phyloP scores from a whole-genome alignment of 768 basidiomycete species.

The Astraeus odoratus region DNA sequence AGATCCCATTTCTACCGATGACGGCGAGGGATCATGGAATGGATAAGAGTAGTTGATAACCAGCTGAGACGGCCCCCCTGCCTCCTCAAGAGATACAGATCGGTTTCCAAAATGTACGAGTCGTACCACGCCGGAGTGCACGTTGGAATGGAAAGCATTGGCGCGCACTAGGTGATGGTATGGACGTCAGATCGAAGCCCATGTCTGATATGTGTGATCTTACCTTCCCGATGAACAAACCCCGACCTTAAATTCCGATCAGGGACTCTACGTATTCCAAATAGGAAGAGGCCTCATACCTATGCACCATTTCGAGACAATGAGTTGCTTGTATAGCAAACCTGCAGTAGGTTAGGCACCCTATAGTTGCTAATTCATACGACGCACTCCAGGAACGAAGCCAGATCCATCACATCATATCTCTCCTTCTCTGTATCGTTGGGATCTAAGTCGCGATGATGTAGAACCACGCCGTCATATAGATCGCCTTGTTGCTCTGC shows the following conservation, averaged over 20 bases:
- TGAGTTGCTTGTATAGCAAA: conserved; percentile 72
- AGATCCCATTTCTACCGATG: neutral
- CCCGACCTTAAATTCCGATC: conserved; percentile 35
- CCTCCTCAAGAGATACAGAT: conserved; percentile 62
- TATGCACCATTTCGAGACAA: conserved; percentile 63
- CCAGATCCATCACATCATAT: conserved; percentile 70
- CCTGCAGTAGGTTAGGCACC: conserved; percentile 27
- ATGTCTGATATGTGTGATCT: neutral
- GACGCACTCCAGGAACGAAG: conserved; percentile 65
- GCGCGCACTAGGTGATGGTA: conserved; percentile 44
- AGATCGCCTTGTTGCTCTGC: neutral
- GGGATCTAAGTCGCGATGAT: conserved; percentile 20
- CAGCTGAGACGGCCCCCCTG: conserved; percentile 63
- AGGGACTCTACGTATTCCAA: conserved; percentile 4
- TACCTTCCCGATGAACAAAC: conserved; percentile 65
- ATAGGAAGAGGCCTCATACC: conserved; percentile 26
- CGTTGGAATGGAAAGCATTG: conserved; percentile 69
- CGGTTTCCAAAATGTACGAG: conserved; percentile 73
- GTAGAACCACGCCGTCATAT: neutral
- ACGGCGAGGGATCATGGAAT: neutral
- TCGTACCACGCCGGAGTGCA: conserved; percentile 61
- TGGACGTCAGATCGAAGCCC: neutral
- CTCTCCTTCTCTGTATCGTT: conserved; percentile 45
- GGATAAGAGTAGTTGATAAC: conserved; percentile 32
- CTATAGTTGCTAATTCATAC: neutral